Base-by-base conservation (phyloP, 495 filamentous ascomycete species). In the Tuber umbilicatum region DNA sequence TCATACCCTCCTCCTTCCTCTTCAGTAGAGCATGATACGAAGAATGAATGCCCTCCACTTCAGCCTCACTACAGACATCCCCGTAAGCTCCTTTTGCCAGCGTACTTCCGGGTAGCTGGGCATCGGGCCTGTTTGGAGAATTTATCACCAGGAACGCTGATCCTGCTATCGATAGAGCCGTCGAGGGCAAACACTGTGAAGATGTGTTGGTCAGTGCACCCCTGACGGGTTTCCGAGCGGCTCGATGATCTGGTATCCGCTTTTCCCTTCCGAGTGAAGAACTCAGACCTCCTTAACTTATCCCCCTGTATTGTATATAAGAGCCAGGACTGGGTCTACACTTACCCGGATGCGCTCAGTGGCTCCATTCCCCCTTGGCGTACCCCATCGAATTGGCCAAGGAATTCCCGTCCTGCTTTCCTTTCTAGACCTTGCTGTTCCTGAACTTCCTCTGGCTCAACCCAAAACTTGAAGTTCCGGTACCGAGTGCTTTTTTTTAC, bases 241-340 rank as follows among this genome's bases (percentile, higher is more conserved):
- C 70, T 71, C 45, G 75, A 77, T 55, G 73, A 77, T 77, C 73
- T 78, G 73, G 39, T 43, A 45, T 69, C 47, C 70, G 68, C 60
- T 31, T 50, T 70, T 70, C 41, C 39, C 40, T 70, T 70, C 69
- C 27, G 27, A 31, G 27, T 35, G 27, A 64, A 64, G 55, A 35
- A 64, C 27, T 64, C 55, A 35, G 55, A 64, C 55, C 27, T 64
- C 55, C 55, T 16, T 19, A 5, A n/a, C n/a, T n/a, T n/a, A n/a
- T n/a, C 35, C 55, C 55, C 55, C 3, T 35, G 14, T 19, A 64
- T 64, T 2, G 39, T 39, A 7, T 39, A 39, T 7, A 39, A 39
- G 39, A 27, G 31, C 55, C 55, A 64, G 55, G 55, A 16, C 31
- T 31, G 55, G 55, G 47, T 73, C 38, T 76, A 69, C 50, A 71